Conservation (phyloP, 2,329 filamentous ascomycete genomes). For the Aspergillus piperis region DNA sequence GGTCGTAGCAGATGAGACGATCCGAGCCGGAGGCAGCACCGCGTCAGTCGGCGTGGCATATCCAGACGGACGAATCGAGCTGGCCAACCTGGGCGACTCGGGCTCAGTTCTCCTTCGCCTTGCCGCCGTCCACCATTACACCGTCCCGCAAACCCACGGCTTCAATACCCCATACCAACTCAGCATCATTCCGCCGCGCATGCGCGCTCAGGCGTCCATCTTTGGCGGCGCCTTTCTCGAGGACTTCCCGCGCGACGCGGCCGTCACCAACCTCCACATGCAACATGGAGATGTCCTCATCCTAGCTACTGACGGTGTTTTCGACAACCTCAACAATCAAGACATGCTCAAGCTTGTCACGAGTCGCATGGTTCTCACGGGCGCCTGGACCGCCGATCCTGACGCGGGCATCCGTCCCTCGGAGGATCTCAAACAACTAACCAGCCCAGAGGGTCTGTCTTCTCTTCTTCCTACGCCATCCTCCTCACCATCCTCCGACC, state of each 20-base stretch:
- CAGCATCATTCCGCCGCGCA: constrained; percentile 77
- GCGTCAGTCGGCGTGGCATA: constrained; percentile 82
- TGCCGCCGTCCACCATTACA: constrained; percentile 81
- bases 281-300: constrained; percentile 92
- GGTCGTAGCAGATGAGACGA: constrained; percentile 70
- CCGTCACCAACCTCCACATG: constrained; percentile 72
- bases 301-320: constrained; percentile 91
- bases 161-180: constrained; percentile 98
- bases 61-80: constrained; percentile 72
- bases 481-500: not conserved
- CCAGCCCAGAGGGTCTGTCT: constrained; percentile 49
- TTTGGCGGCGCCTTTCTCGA: constrained; percentile 81
- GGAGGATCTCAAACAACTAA: constrained; percentile 59
- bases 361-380: constrained; percentile 69
- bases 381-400: constrained; percentile 70
- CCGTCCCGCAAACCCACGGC: constrained; percentile 85
- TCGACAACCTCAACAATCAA: constrained; percentile 92
- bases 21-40: constrained; percentile 85
- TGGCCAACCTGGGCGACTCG: constrained; percentile 94
- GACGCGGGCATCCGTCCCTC: constrained; percentile 64
- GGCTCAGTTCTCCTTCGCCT: constrained; percentile 85
- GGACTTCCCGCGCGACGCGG: constrained; percentile 82
- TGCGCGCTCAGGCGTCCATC: constrained; percentile 75
- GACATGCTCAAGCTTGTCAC: constrained; percentile 82
- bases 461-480: constrained; percentile 20